Percentiles rank a stretch among this genome's conserved stretches.
Conservation (phyloP, 2,329 filamentous ascomycete genomes). For the Cryphonectria radicalis region DNA sequence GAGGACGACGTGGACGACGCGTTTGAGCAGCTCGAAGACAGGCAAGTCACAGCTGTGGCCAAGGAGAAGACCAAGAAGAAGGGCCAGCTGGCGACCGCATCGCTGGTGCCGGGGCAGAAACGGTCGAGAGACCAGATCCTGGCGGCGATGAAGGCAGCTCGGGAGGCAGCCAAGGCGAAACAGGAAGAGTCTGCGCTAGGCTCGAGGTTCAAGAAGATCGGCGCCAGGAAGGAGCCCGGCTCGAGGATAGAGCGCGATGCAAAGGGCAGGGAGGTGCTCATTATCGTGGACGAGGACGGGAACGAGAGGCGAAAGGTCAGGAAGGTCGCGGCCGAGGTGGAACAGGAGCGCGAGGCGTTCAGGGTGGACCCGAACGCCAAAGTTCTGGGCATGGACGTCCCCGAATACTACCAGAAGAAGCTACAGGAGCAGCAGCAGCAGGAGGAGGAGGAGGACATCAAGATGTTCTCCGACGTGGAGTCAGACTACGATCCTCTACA, state of each 20-base stretch:
- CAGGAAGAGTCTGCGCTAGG: slow-evolving; percentile 57
- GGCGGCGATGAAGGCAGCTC: slow-evolving; percentile 67
- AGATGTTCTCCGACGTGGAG: slow-evolving; percentile 69
- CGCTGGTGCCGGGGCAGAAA: slow-evolving; percentile 61
- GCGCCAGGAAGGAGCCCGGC: slow-evolving; percentile 55
- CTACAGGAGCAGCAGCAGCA: slow-evolving; percentile 52
- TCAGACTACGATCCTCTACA: slow-evolving; percentile 72
- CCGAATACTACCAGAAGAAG: slow-evolving; percentile 58
- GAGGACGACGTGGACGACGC: slow-evolving; percentile 68
- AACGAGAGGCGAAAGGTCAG: slow-evolving; percentile 69
- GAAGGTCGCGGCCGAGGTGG: slow-evolving; percentile 50
- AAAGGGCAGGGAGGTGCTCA: slow-evolving; percentile 66
- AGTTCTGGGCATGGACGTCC: slow-evolving; percentile 69
- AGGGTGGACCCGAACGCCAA: slow-evolving; percentile 59
- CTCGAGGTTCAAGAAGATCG: slow-evolving; percentile 68
- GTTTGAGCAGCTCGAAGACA: slow-evolving; percentile 61
- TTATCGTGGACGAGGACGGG: slow-evolving; percentile 68
- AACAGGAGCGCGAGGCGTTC: slow-evolving; percentile 44
- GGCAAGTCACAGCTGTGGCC: slow-evolving; percentile 57
- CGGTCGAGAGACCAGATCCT: slow-evolving; percentile 69
- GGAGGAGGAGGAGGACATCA: slow-evolving; percentile 58
- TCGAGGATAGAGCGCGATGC: slow-evolving; percentile 64
- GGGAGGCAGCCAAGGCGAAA: slow-evolving; percentile 60
- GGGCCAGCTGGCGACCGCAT: slow-evolving; percentile 60
- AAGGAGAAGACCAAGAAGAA: slow-evolving; percentile 62